Base-by-base conservation (phyloP, 495 filamentous ascomycete species). In the Amniculicola lignicola region DNA sequence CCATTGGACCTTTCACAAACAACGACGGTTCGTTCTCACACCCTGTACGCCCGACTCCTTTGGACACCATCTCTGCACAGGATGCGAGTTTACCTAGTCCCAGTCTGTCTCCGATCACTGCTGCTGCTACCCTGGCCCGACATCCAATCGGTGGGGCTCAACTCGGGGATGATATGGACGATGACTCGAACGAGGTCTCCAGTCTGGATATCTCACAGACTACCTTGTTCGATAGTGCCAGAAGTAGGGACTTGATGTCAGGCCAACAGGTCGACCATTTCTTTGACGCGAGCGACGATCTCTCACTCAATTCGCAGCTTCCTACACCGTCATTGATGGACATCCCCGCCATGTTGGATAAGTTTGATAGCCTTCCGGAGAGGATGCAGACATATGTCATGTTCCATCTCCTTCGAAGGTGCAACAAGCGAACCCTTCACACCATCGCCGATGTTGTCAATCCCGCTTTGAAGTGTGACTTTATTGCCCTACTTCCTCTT, bases 391-490 rank as follows among this genome's bases (percentile, higher is more conserved):
- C 82, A 0, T 95, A 94, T 65, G 81, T 99, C 64, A 95, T 97
- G 87, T 96, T 92, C 66, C 90, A 97, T 63, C 81, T 99, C 29
- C 77, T 99, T 21, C 84, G 86, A 25, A 82, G 94, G 35, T 96
- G 93, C 69, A 80, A 88, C 4, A 87, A 95, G 59, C 88, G 89
- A 18, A 96, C 91, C 0, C 77, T 99, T 1, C 90, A 90, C 69
- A 84, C 95, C 42, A 87, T 99, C 60, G 89, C 94, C 19, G 85
- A 89, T 58, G 84, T 90, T 28, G 91, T 99, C 52, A 96, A 96
- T 68, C 94, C 94, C 4, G 90, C 92, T n/a, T 71, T 99, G 55
- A 95, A 95, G 70, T 94, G 89, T 65, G 92, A 99, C 67, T 95
- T 96, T 63, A 67, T 99, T 54, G 77, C 79, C 33, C 77, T 88